These are phyloP conservation scores for Teratosphaeriaceae sp. DNA, from an alignment of 2,329 filamentous ascomycete species.

Conservation along the genomic window DNA sequence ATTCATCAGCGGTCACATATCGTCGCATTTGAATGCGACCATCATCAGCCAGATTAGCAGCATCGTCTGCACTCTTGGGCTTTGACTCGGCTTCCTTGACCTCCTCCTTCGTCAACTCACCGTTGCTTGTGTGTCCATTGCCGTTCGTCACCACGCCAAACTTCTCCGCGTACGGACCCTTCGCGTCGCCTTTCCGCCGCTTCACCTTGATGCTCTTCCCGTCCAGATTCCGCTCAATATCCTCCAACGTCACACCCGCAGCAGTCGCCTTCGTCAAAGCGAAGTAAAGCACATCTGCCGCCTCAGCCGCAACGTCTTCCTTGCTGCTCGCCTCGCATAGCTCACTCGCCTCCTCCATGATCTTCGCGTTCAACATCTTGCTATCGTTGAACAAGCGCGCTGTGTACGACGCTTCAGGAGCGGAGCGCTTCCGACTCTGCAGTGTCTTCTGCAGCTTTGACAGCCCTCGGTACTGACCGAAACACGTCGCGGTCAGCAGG, in stretches of 20 bases:
- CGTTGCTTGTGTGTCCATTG: constrained; percentile 16
- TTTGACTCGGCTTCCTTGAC: constrained; percentile 48
- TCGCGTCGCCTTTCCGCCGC: constrained; percentile 86
- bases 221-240: constrained; percentile 88
- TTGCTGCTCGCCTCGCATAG: constrained; percentile 78
- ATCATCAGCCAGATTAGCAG: constrained; percentile 39
- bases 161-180: constrained; percentile 85
- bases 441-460: constrained; percentile 83
- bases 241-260: constrained; percentile 75
- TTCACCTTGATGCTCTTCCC: constrained; percentile 95
- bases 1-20: constrained; percentile 60
- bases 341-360: constrained; percentile 97
- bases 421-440: constrained; percentile 69
- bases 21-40: constrained; percentile 76
- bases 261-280: constrained; percentile 82
- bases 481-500: constrained; percentile 85
- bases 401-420: constrained; percentile 87
- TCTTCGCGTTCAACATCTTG: constrained; percentile 86
- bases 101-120: constrained; percentile 31
- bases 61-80: constrained; percentile 47
- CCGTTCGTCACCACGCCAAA: constrained; percentile 53
- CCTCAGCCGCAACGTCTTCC: constrained; percentile 85
- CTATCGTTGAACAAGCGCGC: constrained; percentile 86
- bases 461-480: constrained; percentile 76
- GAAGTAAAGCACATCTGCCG: constrained; percentile 94